Base-by-base conservation (phyloP, 768 basidiomycete species). In the Tylopilus cervinicoccineus region DNA sequence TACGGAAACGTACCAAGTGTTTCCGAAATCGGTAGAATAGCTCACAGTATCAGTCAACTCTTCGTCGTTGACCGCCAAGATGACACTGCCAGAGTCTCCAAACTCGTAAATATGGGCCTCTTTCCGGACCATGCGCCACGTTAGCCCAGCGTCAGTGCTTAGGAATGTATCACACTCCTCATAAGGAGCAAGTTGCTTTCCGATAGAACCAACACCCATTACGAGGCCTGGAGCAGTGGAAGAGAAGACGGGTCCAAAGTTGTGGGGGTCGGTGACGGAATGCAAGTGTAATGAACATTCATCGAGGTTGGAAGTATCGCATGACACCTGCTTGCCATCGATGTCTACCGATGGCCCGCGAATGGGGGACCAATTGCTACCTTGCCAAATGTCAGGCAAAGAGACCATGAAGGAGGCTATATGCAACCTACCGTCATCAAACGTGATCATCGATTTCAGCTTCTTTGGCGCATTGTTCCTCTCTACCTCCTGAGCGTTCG, bases 91-190 rank as follows among this genome's bases (percentile, higher is more conserved):
- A 59, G 77, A 76, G 60, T 96, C 96, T 6, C 96, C 96, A 64
- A 98, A 94, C 69, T 98, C 94, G 60, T 97, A 97, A 69, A 93
- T 93, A 63, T 91, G 85, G 0, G 95, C 88, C 20, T 85, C 83
- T 44, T 67, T 70, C 36, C 73, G 72, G 10, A 85, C 76, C 86
- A 91, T 92, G 20, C 59, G 70, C 95, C 96, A 99, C 6, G 80
- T 80, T 13, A 93, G 56, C 1, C 96, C 96, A 0, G 85, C 93
- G 59, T 99, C 91, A 0, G 77, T 86, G 56, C 91, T 94, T 51
- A 98, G 65, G 74, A 96, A 99, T 0, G 95, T 97, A 59, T 96
- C 92, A 59, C 88, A 84, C 31, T 96, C 85, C 36, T 87, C 82
- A 58, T 97, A 97, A 0, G 80, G 71, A 16, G 72, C 63, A 8